Base-by-base conservation (phyloP, 2,329 filamentous ascomycete species). In the Claviceps citrina region DNA sequence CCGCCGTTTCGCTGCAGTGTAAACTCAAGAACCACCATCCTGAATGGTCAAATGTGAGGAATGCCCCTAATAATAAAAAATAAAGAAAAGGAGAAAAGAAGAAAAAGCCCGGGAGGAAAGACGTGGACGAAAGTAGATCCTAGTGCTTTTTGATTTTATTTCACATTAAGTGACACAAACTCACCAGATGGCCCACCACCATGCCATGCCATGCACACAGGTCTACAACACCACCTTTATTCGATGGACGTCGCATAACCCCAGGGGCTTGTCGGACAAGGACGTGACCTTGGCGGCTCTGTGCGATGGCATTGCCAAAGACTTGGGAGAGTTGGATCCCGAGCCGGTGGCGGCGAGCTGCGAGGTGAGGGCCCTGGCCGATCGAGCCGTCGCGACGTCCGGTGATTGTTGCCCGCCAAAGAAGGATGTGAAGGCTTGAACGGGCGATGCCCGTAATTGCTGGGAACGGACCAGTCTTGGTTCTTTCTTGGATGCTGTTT, bases 171-270 rank as follows among this genome's bases (percentile, higher is more conserved):
- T n/a, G n/a, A n/a, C n/a, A n/a, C n/a, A n/a, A n/a, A n/a, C n/a
- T n/a, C n/a, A n/a, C n/a, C n/a, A n/a, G n/a, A n/a, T n/a, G n/a
- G n/a, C n/a, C n/a, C n/a, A n/a, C n/a, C n/a, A n/a, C n/a, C n/a
- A n/a, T n/a, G n/a, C n/a, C n/a, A n/a, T 8, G 8, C 8, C 22
- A 24, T 24, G 5, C 22, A 8, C 22, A 8, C 36, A 80, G 76
- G 70, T 81, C 7, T 84, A 79, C 59, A 84, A 81, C 54, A 78
- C 71, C 5, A 73, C 74, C 0, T 76, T 76, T 49, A 73, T 85
- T 45, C 71, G 77, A 36, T 84, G 80, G 81, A 84, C 78, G 7
- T 84, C 80, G 1, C 81, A 84, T 54, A 69, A 61, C 43, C 79
- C 78, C 0, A 60, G 63, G 7, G 80, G 81, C 1, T 60, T 85